Base-by-base conservation (phyloP, 306 rosid genomes). In the Fagus crenata region DNA sequence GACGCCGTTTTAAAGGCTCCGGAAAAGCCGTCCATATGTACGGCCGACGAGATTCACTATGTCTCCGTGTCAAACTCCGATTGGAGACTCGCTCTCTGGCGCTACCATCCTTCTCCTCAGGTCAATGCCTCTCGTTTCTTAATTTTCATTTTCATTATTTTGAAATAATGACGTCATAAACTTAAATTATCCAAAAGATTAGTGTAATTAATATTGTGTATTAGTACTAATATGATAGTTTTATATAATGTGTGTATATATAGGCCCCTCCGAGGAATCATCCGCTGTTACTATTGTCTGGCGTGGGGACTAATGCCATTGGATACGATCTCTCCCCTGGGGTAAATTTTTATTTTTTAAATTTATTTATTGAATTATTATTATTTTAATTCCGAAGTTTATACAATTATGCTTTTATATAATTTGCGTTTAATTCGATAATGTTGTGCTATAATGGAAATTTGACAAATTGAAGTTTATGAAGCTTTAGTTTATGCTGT, bases 41-140 rank as follows among this genome's bases (percentile, higher is more conserved):
- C 97, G 18, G 99, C 99, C 42, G 99, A 96, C 67, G 99, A 96
- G 84, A 93, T 96, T 5, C 99, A 96, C 76, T 92, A 91, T 79
- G 98, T 92, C 28, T 84, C 99, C 67, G 87, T 91, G n/a, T 63
- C 87, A 11, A 84, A 81, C 80, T 96, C 91, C 80, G 93, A 90
- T 79, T 96, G 99, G 99, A 84, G 81, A 51, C 93, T 92, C 73
- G 97, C 99, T 2, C 93, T 96, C 82, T 96, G 99, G 99, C 99
- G 99, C 35, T 96, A 96, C 75, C 87, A 67, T 40, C 98, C 99
- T 60, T 84, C 84, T 65, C 93, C 96, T 40, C 82, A 84, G 90
- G 99, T 90, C 64, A 3, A 28, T 49, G 4, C 35, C 2, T 11
- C 74, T 70, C 9, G 6, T 18, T 6, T 17, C 2, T 69, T 42